Conservation (phyloP, 768 basidiomycete species). For the Hypholoma sublateritium region DNA sequence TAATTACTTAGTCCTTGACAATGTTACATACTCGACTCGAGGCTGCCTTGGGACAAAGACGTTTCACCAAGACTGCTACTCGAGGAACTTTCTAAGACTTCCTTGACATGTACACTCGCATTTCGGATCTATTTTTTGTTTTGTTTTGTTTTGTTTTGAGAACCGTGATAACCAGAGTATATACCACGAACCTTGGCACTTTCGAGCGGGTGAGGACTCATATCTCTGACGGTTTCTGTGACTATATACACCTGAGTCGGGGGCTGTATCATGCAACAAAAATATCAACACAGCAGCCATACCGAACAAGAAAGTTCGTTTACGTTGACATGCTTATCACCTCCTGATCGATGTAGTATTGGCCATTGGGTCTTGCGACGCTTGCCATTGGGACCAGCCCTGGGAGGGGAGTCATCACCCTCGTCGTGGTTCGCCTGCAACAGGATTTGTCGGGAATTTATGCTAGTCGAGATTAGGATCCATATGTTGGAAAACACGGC, state of each 20-base stretch:
- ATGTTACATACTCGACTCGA: not conserved
- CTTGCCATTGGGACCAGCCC: no score
- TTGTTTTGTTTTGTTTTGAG: not conserved
- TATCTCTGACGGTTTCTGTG: slow-evolving; percentile 29
- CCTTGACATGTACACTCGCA: slow-evolving; percentile 10
- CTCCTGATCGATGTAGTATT: no score
- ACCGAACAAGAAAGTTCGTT: no score
- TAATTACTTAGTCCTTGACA: no score
- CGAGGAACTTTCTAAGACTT: slow-evolving; percentile 7
- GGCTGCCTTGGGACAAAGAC: not conserved
- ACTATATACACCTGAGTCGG: slow-evolving; percentile 28
- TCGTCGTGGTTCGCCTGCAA: slow-evolving; percentile 4
- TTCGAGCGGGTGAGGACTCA: slow-evolving; percentile 16
- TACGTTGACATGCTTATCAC: no score
- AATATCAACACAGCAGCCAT: no score
- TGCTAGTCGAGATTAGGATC: slow-evolving; percentile 10
- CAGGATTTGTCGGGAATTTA: slow-evolving; percentile 33
- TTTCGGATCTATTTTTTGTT: slow-evolving; percentile 5
- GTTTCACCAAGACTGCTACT: not conserved
- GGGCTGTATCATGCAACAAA: slow-evolving; percentile 9
- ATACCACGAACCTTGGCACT: slow-evolving; percentile 6
- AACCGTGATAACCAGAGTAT: not conserved
- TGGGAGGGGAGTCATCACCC: not conserved
- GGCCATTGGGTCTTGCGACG: no score
- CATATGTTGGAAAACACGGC: not conserved